phyloP scores from a whole-genome alignment of 2,329 filamentous ascomycete genomes.

The Calonectria montana region DNA sequence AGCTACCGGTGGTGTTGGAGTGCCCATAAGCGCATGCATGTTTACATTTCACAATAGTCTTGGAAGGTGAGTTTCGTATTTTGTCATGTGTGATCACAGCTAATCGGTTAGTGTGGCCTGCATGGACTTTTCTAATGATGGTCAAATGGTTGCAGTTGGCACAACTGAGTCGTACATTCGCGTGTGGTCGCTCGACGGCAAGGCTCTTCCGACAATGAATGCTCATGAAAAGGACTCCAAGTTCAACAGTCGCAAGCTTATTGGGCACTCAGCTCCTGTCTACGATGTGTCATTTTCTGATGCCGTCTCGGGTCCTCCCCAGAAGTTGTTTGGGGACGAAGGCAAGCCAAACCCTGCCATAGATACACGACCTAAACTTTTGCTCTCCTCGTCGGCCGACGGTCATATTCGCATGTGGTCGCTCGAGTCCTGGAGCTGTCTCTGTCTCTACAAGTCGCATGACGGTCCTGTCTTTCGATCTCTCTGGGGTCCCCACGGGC shows the following conservation, averaged over 20 bases:
- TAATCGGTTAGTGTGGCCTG: slow-evolving; percentile 77
- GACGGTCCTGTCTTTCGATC: slow-evolving; percentile 90
- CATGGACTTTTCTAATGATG: slow-evolving; percentile 94
- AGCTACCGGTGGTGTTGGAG: slow-evolving; percentile 83
- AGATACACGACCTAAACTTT: slow-evolving; percentile 74
- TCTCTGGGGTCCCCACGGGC: slow-evolving; percentile 90
- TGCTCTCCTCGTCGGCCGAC: slow-evolving; percentile 90
- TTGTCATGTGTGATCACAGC: not conserved
- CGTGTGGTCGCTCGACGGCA: slow-evolving; percentile 91
- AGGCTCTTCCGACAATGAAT: slow-evolving; percentile 77
- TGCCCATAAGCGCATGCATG: slow-evolving; percentile 91
- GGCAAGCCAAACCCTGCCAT: slow-evolving; percentile 54
- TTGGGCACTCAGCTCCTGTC: slow-evolving; percentile 91
- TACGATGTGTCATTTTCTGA: slow-evolving; percentile 90
- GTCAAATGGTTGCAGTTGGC: slow-evolving; percentile 86
- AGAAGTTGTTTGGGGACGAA: slow-evolving; percentile 62
- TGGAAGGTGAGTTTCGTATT: slow-evolving; percentile 73
- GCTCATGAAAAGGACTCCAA: slow-evolving; percentile 68
- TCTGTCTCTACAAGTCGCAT: slow-evolving; percentile 95
- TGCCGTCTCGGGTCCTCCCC: slow-evolving; percentile 67
- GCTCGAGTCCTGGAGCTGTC: slow-evolving; percentile 88
- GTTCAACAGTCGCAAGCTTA: slow-evolving; percentile 76
- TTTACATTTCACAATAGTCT: slow-evolving; percentile 98
- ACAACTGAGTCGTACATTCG: slow-evolving; percentile 96
- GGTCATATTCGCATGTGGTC: slow-evolving; percentile 93